phyloP scores from a whole-genome alignment of 345 rosid species.

The Raphanus sativus region DNA sequence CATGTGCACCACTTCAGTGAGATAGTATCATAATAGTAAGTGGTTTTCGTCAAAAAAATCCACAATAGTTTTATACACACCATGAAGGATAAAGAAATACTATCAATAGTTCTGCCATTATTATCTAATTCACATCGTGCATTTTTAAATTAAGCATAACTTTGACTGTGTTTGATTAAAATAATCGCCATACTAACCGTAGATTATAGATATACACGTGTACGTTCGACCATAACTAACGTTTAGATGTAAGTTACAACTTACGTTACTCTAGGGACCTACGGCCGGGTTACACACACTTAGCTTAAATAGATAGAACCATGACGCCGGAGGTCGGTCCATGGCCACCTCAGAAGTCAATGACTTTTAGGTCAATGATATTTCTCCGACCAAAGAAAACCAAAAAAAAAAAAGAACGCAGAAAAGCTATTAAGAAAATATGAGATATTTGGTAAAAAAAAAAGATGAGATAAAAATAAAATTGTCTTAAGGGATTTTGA shows the following conservation, averaged over 20 bases:
- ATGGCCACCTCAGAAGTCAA: neutral
- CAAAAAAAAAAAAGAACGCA: neutral
- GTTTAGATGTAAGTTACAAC: neutral
- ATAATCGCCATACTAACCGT: neutral
- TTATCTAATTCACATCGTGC: conserved; percentile 23
- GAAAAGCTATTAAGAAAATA: neutral
- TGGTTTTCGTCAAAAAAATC: neutral
- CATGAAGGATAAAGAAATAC: neutral
- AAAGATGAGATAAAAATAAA: neutral
- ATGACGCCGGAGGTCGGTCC: conserved; percentile 9
- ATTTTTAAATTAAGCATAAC: no score
- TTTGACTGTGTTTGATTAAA: neutral
- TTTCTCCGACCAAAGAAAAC: conserved; percentile 17
- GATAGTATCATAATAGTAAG: conserved; percentile 14
- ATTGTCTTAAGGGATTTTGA: neutral
- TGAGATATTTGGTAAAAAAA: no score
- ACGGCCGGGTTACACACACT: neutral
- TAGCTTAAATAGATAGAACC: neutral
- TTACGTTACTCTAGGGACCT: neutral
- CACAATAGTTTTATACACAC: neutral
- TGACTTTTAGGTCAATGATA: neutral
- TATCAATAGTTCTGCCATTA: neutral
- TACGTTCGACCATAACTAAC: neutral
- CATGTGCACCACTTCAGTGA: conserved; percentile 38
- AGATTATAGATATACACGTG: neutral